A percentile compares a stretch with the other conserved stretches of the same genome.
phyloP scores from a whole-genome alignment of 768 basidiomycete genomes.

The Royoungia palumana region DNA sequence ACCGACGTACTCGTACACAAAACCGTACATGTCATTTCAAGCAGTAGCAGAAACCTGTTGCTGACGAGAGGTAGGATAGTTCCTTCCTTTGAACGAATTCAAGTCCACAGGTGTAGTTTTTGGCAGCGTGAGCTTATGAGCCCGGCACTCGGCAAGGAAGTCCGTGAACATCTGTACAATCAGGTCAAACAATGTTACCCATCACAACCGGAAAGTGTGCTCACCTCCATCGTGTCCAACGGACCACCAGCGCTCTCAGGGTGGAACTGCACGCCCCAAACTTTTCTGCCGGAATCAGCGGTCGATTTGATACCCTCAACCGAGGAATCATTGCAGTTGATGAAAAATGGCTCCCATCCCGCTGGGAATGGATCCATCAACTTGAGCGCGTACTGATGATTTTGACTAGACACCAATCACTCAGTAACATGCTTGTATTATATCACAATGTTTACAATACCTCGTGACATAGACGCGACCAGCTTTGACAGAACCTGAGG shows the following conservation, averaged over 20 bases:
- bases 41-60: slow-evolving; percentile 30
- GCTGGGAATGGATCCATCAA: slow-evolving; percentile 92
- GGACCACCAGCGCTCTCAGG: slow-evolving; percentile 99
- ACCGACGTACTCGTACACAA: slow-evolving; percentile 16
- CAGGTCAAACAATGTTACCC: not conserved
- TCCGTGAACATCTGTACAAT: slow-evolving; percentile 83
- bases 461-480: slow-evolving; percentile 97
- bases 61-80: slow-evolving; percentile 18
- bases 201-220: slow-evolving; percentile 15
- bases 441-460: slow-evolving; percentile 33
- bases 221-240: slow-evolving; percentile 93
- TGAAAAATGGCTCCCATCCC: slow-evolving; percentile 99
- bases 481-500: slow-evolving; percentile 88
- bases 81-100: slow-evolving; percentile 11
- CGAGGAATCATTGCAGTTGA: slow-evolving; percentile 98
- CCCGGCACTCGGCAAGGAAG: slow-evolving; percentile 79
- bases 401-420: slow-evolving; percentile 55
- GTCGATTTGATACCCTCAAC: slow-evolving; percentile 99
- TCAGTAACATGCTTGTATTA: not conserved
- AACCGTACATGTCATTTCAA: slow-evolving; percentile 1
- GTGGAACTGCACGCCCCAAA: slow-evolving; percentile 99
- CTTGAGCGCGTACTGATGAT: slow-evolving; percentile 97
- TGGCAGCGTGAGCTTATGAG: slow-evolving; percentile 42
- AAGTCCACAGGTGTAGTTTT: slow-evolving; percentile 16
- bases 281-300: slow-evolving; percentile 76